Conservation (phyloP, 139 green algal species). For the Coelastrella sp. region DNA sequence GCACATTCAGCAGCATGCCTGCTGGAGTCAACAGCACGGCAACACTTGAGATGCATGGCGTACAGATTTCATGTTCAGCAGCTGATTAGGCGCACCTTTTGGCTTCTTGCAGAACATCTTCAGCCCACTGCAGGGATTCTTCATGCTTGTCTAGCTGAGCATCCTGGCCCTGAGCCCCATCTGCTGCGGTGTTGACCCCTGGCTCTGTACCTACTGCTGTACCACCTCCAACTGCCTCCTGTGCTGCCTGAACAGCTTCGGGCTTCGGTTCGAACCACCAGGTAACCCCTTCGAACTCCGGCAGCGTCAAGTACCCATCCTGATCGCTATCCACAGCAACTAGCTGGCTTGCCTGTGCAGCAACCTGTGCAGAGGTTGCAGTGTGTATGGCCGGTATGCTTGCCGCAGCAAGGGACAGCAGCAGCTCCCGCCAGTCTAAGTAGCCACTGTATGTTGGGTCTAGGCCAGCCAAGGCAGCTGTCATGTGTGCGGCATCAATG, state of each 20-base stretch:
- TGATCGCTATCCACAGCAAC: slow-evolving; percentile 48
- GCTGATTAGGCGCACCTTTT: not conserved
- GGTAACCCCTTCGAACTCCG: slow-evolving; percentile 58
- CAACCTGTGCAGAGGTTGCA: slow-evolving; percentile 15
- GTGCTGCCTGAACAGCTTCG: slow-evolving; percentile 3
- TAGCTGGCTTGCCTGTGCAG: slow-evolving; percentile 30
- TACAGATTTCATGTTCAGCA: not conserved
- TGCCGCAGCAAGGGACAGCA: slow-evolving; percentile 56
- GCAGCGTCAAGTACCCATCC: slow-evolving; percentile 56
- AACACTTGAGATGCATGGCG: not conserved
- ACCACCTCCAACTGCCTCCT: slow-evolving; percentile 11
- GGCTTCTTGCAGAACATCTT: not conserved
- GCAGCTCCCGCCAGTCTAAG: slow-evolving; percentile 73
- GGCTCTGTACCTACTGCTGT: not conserved
- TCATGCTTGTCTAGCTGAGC: not conserved
- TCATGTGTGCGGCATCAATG: slow-evolving; percentile 41
- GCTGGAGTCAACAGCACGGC: too few species aligned
- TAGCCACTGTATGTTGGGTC: slow-evolving; percentile 65
- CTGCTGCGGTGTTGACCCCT: not conserved
- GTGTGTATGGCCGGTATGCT: slow-evolving; percentile 60
- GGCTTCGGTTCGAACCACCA: slow-evolving; percentile 70
- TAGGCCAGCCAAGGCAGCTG: slow-evolving; percentile 54
- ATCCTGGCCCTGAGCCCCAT: not conserved
- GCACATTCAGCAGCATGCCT: not conserved
- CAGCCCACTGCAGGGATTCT: not conserved